phyloP scores from a whole-genome alignment of 2,329 filamentous ascomycete species.

The Ophiostoma sp. region DNA sequence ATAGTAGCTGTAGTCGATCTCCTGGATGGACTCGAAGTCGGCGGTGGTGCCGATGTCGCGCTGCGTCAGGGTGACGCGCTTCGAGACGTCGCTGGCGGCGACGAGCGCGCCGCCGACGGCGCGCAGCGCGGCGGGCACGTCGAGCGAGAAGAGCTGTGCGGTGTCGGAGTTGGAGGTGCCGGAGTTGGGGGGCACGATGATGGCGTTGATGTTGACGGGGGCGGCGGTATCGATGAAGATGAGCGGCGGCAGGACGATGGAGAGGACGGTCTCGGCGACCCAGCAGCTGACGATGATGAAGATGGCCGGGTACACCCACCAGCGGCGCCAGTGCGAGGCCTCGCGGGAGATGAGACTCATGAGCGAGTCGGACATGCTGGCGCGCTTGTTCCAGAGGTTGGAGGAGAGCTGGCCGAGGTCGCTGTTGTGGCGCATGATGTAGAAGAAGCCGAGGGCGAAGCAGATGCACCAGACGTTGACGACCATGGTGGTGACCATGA shows the following conservation, averaged over 20 bases:
- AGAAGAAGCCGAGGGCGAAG: constrained; percentile 24
- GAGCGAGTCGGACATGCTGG: constrained; percentile 24
- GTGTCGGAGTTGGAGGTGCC: constrained; percentile 20
- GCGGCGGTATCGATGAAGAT: constrained; percentile 24
- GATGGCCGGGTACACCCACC: constrained; percentile 25
- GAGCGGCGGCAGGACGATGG: constrained; percentile 22
- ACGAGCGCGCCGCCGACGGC: constrained; percentile 76
- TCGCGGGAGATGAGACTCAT: constrained; percentile 19
- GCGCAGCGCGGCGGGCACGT: constrained; percentile 66
- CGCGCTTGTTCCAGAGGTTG: constrained; percentile 25
- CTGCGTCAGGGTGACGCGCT: constrained; percentile 20
- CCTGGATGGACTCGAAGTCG: constrained; percentile 25
- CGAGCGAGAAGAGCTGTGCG: constrained; percentile 24
- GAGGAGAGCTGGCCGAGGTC: constrained; percentile 23
- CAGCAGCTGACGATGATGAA: constrained; percentile 23
- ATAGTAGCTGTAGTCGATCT: constrained; percentile 29
- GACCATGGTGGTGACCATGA: constrained; percentile 24
- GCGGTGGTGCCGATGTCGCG: constrained; percentile 24
- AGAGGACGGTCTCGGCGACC: constrained; percentile 22
- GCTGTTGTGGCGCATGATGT: constrained; percentile 25
- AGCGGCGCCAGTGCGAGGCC: constrained; percentile 21
- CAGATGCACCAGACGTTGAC: constrained; percentile 25
- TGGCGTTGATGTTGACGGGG: constrained; percentile 22
- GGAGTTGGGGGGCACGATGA: constrained; percentile 23
- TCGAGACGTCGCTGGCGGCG: constrained; percentile 52